phyloP scores from a whole-genome alignment of 305 asterid genomes.

The Solanum chacoense region DNA sequence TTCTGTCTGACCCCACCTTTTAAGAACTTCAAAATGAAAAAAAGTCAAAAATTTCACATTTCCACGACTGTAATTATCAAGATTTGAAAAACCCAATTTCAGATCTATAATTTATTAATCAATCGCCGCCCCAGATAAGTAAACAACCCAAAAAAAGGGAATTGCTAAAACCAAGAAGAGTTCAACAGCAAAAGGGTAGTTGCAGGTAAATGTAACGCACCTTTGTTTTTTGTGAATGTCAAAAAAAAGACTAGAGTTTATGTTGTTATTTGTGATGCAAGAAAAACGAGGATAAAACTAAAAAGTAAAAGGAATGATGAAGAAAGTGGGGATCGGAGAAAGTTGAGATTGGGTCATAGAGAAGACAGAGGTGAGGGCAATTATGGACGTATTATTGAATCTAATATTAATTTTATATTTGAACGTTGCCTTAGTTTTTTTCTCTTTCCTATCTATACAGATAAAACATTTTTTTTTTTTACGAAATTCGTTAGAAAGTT shows the following conservation, averaged over 20 bases:
- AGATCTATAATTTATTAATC: neutral
- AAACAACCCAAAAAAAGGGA: neutral
- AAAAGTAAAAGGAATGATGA: neutral
- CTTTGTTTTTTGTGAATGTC: neutral
- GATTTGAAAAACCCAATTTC: neutral
- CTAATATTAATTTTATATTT: neutral
- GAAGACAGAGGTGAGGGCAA: neutral
- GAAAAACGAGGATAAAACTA: neutral
- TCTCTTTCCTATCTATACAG: neutral
- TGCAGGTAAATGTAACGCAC: neutral
- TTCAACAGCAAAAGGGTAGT: neutral
- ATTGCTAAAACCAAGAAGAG: neutral
- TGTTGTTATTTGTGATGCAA: neutral
- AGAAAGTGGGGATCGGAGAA: constrained; percentile 7
- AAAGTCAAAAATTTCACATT: neutral
- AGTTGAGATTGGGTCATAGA: neutral
- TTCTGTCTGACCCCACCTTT: rapidly evolving
- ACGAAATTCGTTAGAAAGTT: too few species aligned
- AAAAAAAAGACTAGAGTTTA: neutral
- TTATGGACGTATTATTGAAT: constrained; percentile 2
- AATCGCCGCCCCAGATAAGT: neutral
- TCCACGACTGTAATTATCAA: neutral
- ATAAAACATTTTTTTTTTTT: too few species aligned
- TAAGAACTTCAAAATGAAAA: neutral
- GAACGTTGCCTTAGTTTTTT: neutral